phyloP scores from a whole-genome alignment of 345 rosid genomes.

The Sapria himalayana region DNA sequence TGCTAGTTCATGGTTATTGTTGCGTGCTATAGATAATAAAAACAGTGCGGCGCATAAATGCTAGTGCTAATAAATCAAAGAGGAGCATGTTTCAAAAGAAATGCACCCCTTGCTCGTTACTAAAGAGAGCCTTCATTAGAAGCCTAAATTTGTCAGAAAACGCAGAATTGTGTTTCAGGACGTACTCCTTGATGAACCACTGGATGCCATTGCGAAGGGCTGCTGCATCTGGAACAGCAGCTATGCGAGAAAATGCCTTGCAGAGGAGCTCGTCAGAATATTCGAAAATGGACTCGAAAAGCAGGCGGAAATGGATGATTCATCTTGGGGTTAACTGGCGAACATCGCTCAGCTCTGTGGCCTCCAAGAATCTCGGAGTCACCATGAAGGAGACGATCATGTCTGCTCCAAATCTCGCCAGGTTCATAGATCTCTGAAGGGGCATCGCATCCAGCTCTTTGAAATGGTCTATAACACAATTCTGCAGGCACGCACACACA shows the following conservation, averaged over 20 bases:
- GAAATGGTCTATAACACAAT: conserved; percentile 75
- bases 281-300: conserved; percentile 57
- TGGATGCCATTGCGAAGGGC: conserved; percentile 39
- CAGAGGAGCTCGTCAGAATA: conserved; percentile 41
- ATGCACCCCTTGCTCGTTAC: too few relatives aligned
- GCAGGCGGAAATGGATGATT: conserved; percentile 65
- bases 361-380: conserved; percentile 56
- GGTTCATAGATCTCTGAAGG: conserved; percentile 64
- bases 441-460: conserved; percentile 59
- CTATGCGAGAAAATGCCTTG: conserved; percentile 58
- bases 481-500: conserved; percentile 31
- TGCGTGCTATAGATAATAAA: too few relatives aligned
- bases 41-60: too few relatives aligned
- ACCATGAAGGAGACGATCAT: conserved; percentile 49
- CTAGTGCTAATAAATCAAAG: too few relatives aligned
- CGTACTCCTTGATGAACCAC: conserved; percentile 53
- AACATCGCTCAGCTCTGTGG: conserved; percentile 34
- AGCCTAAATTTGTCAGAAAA: conserved; percentile 27
- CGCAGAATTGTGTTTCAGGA: conserved; percentile 27
- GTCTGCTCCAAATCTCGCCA: conserved; percentile 69
- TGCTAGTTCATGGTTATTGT: too few relatives aligned
- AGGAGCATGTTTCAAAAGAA: too few relatives aligned
- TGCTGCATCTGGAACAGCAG: conserved; percentile 51
- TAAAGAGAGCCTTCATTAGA: conserved; percentile 76
- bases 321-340: conserved; percentile 34